Conservation (phyloP, 371 early-diverging fungal species). For the Mortierella sp. region DNA sequence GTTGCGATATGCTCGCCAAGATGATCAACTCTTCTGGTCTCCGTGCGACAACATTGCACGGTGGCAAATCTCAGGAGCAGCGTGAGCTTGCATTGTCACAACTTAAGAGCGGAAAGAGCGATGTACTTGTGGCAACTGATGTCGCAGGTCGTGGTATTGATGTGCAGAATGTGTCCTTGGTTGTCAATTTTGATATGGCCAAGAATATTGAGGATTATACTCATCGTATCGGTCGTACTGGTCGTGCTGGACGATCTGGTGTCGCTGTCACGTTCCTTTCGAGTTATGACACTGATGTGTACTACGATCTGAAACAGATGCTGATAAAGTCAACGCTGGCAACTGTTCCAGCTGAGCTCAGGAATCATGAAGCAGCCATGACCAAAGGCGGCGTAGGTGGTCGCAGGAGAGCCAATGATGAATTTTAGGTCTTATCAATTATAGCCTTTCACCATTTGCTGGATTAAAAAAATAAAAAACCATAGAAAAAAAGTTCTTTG, state of each 20-base stretch:
- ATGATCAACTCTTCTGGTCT: slow-evolving; percentile 80
- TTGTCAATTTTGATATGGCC: slow-evolving; percentile 98
- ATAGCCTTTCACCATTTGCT: not conserved
- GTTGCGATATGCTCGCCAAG: slow-evolving; percentile 81
- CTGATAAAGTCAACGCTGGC: slow-evolving; percentile 85
- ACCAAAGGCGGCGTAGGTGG: slow-evolving; percentile 62
- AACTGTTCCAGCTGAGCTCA: slow-evolving; percentile 88
- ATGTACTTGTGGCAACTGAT: slow-evolving; percentile 94
- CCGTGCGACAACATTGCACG: slow-evolving; percentile 88
- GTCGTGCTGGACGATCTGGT: slow-evolving; percentile 97
- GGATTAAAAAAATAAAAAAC: not conserved
- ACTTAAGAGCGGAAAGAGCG: slow-evolving; percentile 81
- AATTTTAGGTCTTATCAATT: slow-evolving; percentile 20
- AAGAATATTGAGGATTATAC: slow-evolving; percentile 98
- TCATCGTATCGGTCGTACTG: slow-evolving; percentile 98
- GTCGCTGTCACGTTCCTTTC: slow-evolving; percentile 93
- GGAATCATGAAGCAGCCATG: slow-evolving; percentile 88
- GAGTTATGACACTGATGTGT: slow-evolving; percentile 84
- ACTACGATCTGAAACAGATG: slow-evolving; percentile 92
- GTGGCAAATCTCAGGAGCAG: slow-evolving; percentile 97
- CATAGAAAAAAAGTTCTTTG: not conserved
- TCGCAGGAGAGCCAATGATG: slow-evolving; percentile 35
- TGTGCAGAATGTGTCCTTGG: slow-evolving; percentile 95
- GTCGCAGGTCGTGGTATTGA: slow-evolving; percentile 99
- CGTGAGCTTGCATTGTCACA: slow-evolving; percentile 81